These are phyloP conservation scores for Lichenothelia convexa DNA, from an alignment of 495 filamentous ascomycete species.

Conservation along the genomic window DNA sequence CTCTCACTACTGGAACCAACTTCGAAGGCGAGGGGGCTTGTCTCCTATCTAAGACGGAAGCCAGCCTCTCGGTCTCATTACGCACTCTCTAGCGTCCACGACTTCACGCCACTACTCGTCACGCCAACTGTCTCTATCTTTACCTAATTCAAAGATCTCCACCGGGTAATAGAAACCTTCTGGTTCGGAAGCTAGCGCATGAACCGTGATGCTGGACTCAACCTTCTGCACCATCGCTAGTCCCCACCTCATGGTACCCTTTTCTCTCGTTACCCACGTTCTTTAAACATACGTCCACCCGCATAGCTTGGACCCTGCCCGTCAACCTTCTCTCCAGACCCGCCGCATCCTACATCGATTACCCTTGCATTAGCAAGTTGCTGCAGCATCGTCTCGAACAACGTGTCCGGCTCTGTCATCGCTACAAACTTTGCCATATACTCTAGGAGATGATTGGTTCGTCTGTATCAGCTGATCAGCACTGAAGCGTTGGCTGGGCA, in stretches of 20 bases:
- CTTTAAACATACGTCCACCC: constrained; percentile 1
- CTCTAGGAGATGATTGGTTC: background rate
- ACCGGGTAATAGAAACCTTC: too few species aligned
- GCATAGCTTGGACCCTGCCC: constrained; percentile 3
- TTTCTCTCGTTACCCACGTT: constrained; percentile 1
- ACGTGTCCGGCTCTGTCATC: background rate
- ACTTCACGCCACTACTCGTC: too few species aligned
- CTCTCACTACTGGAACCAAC: too few species aligned
- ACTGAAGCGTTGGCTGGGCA: background rate
- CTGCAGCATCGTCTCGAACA: background rate
- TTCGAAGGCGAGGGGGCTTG: too few species aligned
- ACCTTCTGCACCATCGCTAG: background rate
- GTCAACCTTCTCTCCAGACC: background rate
- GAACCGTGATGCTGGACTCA: background rate
- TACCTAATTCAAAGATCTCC: too few species aligned
- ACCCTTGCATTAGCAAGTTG: too few species aligned
- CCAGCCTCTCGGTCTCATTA: too few species aligned
- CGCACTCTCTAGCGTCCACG: too few species aligned
- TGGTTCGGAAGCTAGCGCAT: constrained; percentile 1
- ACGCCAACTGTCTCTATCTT: too few species aligned
- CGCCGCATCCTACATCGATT: background rate
- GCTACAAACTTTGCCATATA: background rate
- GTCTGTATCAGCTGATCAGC: background rate
- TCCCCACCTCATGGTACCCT: background rate
- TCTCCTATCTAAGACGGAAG: too few species aligned